Base-by-base conservation (phyloP, 208 protist genomes). In the Leptomonas pyrrhocoris region DNA sequence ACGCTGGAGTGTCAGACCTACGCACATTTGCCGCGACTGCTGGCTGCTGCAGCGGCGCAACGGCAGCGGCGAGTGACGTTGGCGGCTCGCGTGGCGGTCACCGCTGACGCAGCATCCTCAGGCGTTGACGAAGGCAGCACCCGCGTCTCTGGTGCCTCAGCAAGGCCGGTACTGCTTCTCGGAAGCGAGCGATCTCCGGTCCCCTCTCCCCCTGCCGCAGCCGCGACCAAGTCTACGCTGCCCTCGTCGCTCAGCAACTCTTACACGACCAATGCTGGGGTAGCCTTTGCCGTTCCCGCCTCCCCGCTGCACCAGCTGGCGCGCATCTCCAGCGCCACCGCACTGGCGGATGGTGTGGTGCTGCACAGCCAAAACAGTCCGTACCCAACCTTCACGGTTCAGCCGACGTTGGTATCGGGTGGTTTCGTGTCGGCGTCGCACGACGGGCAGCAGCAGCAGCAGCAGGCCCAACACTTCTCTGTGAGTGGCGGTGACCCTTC, bases 1-100 rank as follows among this genome's bases (percentile, higher is more conserved):
- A 73, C 82, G 19, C 68, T 89, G 23, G 67, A 81, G 54, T 55
- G 64, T 25, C 60, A 77, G 50, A 59, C 58, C 53, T 36, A 59
- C 34, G 61, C 50, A 11, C 53, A 67, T 13, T 54, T 79, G 21
- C 73, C 56, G 18, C 73, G 45, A 1, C 73, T 76, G 30, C 49
- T 69, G 36, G 55, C 55, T 16, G 57, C 70, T 16, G 53, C 61
- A 13, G 67, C 63, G 19, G 73, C 67, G 16, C 66, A 66, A 55
- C 59, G 74, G 18, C 72, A 77, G 50, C 72, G 56, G n/a, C 46
- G 56, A 7, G 15, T 68, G 25, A 60, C 62, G 55, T 18, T 69
- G 43, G 48, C 68, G 25, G 25, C 43, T n/a, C 40, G 58, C 13
- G 21, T 63, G 16, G 42, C 57, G 0, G 40, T 9, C 36, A 25